Evolutionary conservation across 2,329 filamentous ascomycete species (phyloP).

Genomic region (Apiospora pterosperma): DNA sequence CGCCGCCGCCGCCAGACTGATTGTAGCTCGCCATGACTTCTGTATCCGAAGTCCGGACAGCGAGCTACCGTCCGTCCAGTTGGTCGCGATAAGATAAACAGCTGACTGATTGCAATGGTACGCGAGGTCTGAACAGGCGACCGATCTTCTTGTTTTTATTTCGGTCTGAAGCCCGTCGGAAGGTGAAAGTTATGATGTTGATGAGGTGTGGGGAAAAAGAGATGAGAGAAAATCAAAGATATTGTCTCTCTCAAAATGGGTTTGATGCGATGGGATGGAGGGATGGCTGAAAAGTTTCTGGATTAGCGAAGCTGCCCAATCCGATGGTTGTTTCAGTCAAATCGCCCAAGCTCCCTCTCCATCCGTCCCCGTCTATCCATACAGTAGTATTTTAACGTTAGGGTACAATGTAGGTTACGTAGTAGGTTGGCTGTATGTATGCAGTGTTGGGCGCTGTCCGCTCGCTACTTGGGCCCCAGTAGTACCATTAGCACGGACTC

Average conservation of each 20-base stretch:
- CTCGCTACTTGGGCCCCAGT: background rate
- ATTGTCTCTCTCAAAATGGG: background rate
- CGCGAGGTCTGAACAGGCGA: background rate
- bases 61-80: background rate
- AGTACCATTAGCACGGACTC: background rate
- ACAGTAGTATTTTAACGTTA: background rate
- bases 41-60: background rate
- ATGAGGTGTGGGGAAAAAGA: constrained; percentile 12
- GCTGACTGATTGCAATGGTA: background rate
- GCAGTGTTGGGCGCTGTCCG: background rate
- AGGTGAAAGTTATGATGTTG: constrained; percentile 6
- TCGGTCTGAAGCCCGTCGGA: background rate
- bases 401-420: background rate
- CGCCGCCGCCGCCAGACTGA: constrained; percentile 18
- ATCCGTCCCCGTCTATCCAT: background rate
- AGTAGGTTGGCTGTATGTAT: background rate
- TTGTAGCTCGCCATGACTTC: constrained; percentile 32
- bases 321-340: constrained; percentile 2
- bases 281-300: constrained; percentile 13
- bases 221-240: constrained; percentile 10
- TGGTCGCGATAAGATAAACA: background rate
- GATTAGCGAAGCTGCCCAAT: constrained; percentile 1
- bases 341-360: constrained; percentile 1
- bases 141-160: background rate
- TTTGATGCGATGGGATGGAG: constrained; percentile 2